Conservation (phyloP, 2,329 filamentous ascomycete genomes). For the Neofusicoccum cordaticola region DNA sequence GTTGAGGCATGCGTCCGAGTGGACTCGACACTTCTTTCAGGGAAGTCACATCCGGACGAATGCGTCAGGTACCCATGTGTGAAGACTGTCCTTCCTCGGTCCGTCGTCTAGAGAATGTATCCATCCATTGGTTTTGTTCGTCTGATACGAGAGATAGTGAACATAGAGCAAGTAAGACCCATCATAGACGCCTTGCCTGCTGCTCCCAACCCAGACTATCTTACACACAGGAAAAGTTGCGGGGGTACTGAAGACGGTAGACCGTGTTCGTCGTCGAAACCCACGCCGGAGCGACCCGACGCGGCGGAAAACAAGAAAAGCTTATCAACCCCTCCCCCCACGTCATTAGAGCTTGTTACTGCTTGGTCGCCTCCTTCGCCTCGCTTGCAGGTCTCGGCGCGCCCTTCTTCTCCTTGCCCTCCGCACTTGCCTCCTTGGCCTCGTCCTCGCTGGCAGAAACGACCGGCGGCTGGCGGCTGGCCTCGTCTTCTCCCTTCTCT, state of each 20-base stretch:
- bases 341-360: constrained; percentile 16
- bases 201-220: constrained; percentile 6
- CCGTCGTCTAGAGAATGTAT: neutral
- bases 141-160: constrained; percentile 2
- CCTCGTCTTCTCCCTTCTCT: constrained; percentile 33
- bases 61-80: too few relatives aligned
- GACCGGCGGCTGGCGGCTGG: constrained; percentile 40
- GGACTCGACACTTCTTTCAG: too few relatives aligned
- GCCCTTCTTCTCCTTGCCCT: constrained; percentile 31
- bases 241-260: neutral
- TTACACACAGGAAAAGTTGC: constrained; percentile 1
- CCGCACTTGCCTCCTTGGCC: constrained; percentile 45
- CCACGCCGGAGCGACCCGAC: constrained; percentile 1
- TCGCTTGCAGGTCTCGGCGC: constrained; percentile 38
- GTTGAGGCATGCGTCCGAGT: neutral
- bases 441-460: constrained; percentile 42
- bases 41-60: too few relatives aligned
- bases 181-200: constrained; percentile 8
- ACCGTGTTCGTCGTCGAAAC: constrained; percentile 12
- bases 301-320: constrained; percentile 6
- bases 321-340: constrained; percentile 12
- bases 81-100: neutral
- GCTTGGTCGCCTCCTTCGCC: constrained; percentile 34
- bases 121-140: neutral
- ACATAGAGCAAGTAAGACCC: neutral